A percentile compares a stretch with the other conserved stretches of the same genome.
These are phyloP conservation scores for Xanthoconium purpureum DNA, from an alignment of 768 basidiomycete genomes.

Conservation along the genomic window DNA sequence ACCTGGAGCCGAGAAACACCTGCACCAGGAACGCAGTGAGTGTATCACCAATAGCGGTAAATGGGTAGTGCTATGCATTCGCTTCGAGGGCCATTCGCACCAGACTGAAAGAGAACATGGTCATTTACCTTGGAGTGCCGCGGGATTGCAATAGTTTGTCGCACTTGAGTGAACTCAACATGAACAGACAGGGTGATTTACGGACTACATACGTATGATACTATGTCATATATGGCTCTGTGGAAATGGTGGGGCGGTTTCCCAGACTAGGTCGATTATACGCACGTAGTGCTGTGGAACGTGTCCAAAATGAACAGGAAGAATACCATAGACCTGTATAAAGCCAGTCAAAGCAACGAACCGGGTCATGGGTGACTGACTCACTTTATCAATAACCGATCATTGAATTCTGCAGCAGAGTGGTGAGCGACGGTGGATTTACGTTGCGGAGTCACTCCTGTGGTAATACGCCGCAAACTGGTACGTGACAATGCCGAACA, in stretches of 20 bases:
- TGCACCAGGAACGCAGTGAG: conserved; percentile 51
- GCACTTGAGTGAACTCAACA: conserved; percentile 1
- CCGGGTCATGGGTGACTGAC: neutral
- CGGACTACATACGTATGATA: conserved; percentile 9
- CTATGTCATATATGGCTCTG: conserved; percentile 17
- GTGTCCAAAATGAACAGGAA: conserved; percentile 21
- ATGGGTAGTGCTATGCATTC: conserved; percentile 48
- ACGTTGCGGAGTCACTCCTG: neutral
- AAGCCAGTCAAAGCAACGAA: neutral
- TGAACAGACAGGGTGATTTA: too few species aligned
- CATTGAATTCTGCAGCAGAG: conserved; percentile 12
- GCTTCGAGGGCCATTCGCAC: conserved; percentile 22
- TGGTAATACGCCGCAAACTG: conserved; percentile 38
- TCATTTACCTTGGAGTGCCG: conserved; percentile 9
- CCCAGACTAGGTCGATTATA: neutral
- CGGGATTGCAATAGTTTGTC: conserved; percentile 12
- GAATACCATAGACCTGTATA: conserved; percentile 13
- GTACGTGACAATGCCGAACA: conserved; percentile 42
- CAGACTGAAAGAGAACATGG: neutral
- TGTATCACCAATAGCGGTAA: conserved; percentile 46
- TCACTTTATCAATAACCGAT: conserved; percentile 7
- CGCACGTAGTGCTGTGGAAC: conserved; percentile 18
- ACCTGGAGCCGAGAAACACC: conserved; percentile 46
- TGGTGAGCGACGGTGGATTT: neutral
- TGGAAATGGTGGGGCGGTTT: neutral